A percentile compares a stretch with the other conserved stretches of the same genome.
Evolutionary conservation across 1,139 yeast genomes (phyloP).

Genomic region (Torulaspora globosa): DNA sequence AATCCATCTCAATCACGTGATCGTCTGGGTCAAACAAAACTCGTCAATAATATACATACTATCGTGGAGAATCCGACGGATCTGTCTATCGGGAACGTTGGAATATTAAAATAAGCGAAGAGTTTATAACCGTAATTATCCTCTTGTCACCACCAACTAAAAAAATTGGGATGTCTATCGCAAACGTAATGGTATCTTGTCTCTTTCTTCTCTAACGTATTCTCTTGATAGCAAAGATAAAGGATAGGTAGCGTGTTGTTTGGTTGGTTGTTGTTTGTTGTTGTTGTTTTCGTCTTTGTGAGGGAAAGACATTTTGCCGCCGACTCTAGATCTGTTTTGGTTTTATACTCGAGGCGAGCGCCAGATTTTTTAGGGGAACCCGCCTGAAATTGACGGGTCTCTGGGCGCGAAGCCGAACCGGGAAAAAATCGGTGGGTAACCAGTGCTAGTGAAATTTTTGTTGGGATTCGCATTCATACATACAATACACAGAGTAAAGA

Average conservation of each 20-base stretch:
- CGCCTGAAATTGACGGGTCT: too few relatives aligned
- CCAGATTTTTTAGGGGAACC: conserved; percentile 4
- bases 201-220: too few relatives aligned
- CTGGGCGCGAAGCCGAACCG: conserved; percentile 1
- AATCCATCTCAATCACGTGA: not conserved
- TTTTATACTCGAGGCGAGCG: conserved; percentile 6
- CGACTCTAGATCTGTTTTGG: conserved; percentile 8
- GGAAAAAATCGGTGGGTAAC: conserved; percentile 13
- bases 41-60: not conserved
- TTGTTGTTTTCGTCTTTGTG: conserved; percentile 7
- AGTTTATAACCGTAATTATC: too few relatives aligned
- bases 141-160: not conserved
- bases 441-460: not conserved
- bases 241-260: not conserved
- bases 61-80: not conserved
- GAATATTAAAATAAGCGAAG: conserved; percentile 5
- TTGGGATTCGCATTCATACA: conserved; percentile 6
- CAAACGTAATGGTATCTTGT: too few relatives aligned
- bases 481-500: not conserved
- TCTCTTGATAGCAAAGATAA: not conserved
- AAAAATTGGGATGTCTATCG: too few relatives aligned
- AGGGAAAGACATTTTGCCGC: conserved; percentile 10
- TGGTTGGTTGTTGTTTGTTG: conserved; percentile 1
- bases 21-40: too few relatives aligned
- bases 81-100: conserved; percentile 1